Evolutionary conservation across 352 stramenopile species (phyloP), one percentile per base, ranked within the genome.

Genomic region (Globisporangium abappressorium): DNA sequence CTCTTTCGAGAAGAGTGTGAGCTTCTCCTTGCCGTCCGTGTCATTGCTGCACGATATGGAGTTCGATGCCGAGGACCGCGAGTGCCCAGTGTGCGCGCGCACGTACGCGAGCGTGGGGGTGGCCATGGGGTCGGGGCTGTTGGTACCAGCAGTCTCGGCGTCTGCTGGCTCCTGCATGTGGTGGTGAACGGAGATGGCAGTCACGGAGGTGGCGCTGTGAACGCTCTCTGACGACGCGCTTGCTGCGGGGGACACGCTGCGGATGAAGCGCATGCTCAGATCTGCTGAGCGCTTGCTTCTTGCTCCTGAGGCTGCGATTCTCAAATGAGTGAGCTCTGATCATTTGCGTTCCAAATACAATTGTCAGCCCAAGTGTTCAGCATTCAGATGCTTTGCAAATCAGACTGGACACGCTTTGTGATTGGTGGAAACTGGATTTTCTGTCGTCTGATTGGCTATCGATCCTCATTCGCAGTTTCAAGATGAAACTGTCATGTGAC

Each of bases 11-110:
- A 60, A 57, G 53, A 46, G 34, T 9, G 30, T 5, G 3, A 57
- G 41, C 59, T 70, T 75, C 47, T 57, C 24, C 14, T 70, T 72
- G 41, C 57, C 65, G n/a, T 33, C 69, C 12, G 62, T n/a, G 57
- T 70, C 56, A 55, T 70, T 68, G 0, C 26, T 43, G 38, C 47
- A 53, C 33, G 67, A 65, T 11, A 60, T 34, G 12, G 5, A 5
- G 15, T 51, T 51, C 5, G n/a, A 26, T n/a, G 6, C 26, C 0
- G 49, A 66, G 7, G 59, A 24, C 20, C 18, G 36, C 28, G 51
- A 38, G n/a, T 30, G 55, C 8, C 24, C 20, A n/a, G 18, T 20
- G 7, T 33, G 53, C 55, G 46, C 57, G 24, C 53, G 51, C 53
- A 63, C 22, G 53, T 71, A 71, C 7, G 36, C 38, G 30, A 71